Conservation (phyloP, 2,329 filamentous ascomycete genomes). For the Cryphonectria parasitica region DNA sequence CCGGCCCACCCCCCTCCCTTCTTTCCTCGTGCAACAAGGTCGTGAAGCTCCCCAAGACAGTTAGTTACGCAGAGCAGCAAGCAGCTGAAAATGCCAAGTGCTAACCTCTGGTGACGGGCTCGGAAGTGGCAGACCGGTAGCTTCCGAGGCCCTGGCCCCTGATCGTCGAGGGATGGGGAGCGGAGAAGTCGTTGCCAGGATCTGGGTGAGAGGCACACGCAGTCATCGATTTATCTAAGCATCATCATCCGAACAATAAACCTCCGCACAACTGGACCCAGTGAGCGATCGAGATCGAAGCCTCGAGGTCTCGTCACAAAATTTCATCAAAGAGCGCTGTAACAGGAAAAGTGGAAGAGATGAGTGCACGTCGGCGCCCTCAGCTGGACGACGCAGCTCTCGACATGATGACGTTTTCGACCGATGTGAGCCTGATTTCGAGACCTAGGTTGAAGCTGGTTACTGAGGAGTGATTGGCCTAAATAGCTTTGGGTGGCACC, state of each 20-base stretch:
- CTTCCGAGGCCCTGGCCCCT: conserved; percentile 7
- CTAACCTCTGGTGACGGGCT: background rate
- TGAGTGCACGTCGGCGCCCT: background rate
- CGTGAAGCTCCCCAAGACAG: background rate
- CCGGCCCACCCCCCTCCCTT: too few species aligned
- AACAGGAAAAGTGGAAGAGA: background rate
- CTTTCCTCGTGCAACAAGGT: background rate
- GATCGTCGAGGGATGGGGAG: background rate
- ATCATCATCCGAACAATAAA: background rate
- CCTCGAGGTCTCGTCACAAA: background rate
- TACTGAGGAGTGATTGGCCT: conserved; percentile 6
- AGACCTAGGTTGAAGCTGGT: conserved; percentile 3
- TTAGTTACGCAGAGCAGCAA: background rate
- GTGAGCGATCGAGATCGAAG: background rate
- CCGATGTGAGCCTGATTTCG: conserved; percentile 9
- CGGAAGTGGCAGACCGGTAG: background rate
- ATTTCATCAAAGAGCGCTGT: background rate
- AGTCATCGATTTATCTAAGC: background rate
- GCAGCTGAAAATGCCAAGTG: background rate
- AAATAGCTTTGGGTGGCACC: conserved; percentile 1
- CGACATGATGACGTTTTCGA: conserved; percentile 8
- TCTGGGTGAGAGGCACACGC: background rate
- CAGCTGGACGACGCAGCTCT: background rate
- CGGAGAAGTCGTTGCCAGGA: background rate
- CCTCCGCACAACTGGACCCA: background rate